Percentiles rank a stretch among this genome's conserved stretches.
Evolutionary conservation across 2,329 filamentous ascomycete genomes (phyloP).

Genomic region (Drechslerella coelobrocha): DNA sequence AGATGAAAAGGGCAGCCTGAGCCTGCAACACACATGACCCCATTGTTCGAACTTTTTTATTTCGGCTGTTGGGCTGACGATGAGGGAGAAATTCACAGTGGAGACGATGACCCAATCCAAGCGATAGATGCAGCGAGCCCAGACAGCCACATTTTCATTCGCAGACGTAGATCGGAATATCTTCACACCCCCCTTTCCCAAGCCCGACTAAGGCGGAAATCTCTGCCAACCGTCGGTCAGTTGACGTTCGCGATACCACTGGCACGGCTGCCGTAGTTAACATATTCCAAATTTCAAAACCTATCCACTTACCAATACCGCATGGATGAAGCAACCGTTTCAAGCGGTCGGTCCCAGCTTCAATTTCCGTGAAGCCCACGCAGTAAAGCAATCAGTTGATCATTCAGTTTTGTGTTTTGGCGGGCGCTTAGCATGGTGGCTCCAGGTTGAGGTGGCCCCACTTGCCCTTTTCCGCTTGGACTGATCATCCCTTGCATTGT

Average conservation of each 20-base stretch:
- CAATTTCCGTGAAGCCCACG: conserved; percentile 33
- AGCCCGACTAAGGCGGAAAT: neutral
- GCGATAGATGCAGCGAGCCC: neutral
- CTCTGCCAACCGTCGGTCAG: neutral
- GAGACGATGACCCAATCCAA: conserved; percentile 1
- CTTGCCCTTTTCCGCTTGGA: conserved; percentile 39
- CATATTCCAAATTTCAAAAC: neutral
- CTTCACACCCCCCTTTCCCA: neutral
- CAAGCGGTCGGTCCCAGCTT: conserved; percentile 17
- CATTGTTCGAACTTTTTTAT: conserved; percentile 3
- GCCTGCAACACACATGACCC: conserved; percentile 46
- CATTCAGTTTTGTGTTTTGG: conserved; percentile 17
- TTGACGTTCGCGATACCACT: neutral
- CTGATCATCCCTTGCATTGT: neutral
- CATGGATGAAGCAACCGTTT: conserved; percentile 40
- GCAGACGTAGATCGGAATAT: neutral
- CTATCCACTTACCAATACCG: neutral
- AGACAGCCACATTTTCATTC: conserved; percentile 24
- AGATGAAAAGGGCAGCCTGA: conserved; percentile 42
- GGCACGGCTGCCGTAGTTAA: neutral
- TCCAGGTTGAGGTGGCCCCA: conserved; percentile 30
- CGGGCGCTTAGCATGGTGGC: conserved; percentile 37
- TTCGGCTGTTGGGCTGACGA: conserved; percentile 25
- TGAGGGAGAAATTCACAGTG: neutral
- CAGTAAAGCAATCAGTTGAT: conserved; percentile 48